Evolutionary conservation across 805 yeast species (phyloP), one percentile per base, ranked within the genome.

Genomic region (Saturnispora silvae): DNA sequence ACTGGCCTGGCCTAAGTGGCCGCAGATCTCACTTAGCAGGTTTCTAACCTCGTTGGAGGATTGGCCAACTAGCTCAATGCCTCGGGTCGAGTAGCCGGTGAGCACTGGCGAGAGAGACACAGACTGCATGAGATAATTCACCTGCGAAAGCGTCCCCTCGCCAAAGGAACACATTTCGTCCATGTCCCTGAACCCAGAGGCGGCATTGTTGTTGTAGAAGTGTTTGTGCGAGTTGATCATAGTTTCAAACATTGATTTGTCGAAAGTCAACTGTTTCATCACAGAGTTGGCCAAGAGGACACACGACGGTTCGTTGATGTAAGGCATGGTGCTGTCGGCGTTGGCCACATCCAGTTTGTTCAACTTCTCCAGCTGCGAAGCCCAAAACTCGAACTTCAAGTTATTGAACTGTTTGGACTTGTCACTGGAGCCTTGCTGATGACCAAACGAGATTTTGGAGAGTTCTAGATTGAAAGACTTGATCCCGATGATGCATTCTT

Each of bases 1-100:
- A 0, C 79, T 71, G 2, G 92, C 82, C 54, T 84, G 94, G 5
- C 95, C 95, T 27, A 84, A 58, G 56, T 83, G 94, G 0, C 94
- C 92, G 9, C 75, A 69, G 8, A 78, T 68, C 42, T 80, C 83
- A 24, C 75, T 66, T 7, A 75, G 58, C 4, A 53, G 45, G 14
- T 56, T 55, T 29, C 52, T 41, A 13, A 53, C 31, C 7, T 34
- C 34, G 6, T 38, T 38, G 41, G 68, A 72, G 31, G 74, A 66
- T 18, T 57, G 51, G 41, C 70, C 74, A 24, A 80, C 53, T 23
- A 75, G 50, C 28, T 57, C 52, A 11, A 70, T 64, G 0, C 72
- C 64, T 7, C 44, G 38, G 15, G 37, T 37, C 1, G 59, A 51
- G 1, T 76, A 70, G 0, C 82, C 83, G 1, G 79, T 66, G 6